Evolutionary conservation across 345 rosid genomes (phyloP), one percentile per base, ranked within the genome.

Genomic region (Ailanthus altissimus): DNA sequence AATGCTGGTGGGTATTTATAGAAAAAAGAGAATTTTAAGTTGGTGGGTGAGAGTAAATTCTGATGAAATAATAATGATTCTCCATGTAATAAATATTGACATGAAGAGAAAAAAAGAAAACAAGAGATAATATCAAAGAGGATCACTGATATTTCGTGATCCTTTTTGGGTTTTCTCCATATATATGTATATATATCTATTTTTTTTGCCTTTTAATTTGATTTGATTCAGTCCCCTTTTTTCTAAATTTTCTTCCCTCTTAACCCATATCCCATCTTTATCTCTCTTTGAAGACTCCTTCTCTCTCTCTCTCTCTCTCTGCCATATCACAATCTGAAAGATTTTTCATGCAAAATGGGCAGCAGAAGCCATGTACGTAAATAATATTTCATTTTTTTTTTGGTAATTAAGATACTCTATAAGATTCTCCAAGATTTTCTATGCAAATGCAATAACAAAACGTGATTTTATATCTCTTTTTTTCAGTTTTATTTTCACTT

Each of bases 131-230:
- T 32, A 32, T 32, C 85, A 75, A 82, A 79, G 71, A 60, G 79
- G 74, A 88, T 89, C 94, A 89, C 90, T 82, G 83, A 88, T 87
- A 85, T 83, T 86, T 86, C 86, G 92, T 89, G 92, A 88, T 90
- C 84, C 79, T 84, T 84, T 77, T 86, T 75, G 80, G 84, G 81
- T 80, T 43, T 73, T 78, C 57, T 78, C 45, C n/a, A n/a, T n/a
- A n/a, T n/a, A n/a, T n/a, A n/a, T n/a, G n/a, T n/a, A n/a, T n/a
- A n/a, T n/a, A n/a, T n/a, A n/a, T 66, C 9, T 25, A 16, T 9
- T 12, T 5, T 45, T 5, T 43, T 64, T 64, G 0, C 15, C n/a
- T 32, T 36, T 23, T 36, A 11, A 54, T 54, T 71, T 75, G 84
- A 76, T 85, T 78, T 83, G 87, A 86, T 88, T 85, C 85, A 78